Evolutionary conservation across 2,329 filamentous ascomycete genomes (phyloP), one percentile per base, ranked within the genome.

Genomic region (Bipolaris cookei): DNA sequence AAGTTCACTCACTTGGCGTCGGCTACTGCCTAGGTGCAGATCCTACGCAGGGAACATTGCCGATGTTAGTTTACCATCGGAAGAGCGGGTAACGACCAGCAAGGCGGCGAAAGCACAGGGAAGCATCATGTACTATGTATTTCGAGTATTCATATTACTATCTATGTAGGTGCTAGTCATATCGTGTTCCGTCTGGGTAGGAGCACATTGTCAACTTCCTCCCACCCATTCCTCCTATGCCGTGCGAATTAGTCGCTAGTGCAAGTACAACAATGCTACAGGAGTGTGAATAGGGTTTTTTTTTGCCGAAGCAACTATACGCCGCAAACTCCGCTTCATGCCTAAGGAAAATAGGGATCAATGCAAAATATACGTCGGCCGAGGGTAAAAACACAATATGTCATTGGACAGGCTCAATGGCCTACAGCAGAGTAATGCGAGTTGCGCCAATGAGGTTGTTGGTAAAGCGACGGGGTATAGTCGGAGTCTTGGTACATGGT

Each of bases 401-500:
- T 6, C 5, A 18, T 11, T 10, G n/a, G 6, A 23, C 16, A 20
- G 41, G 42, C 21, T 65, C 51, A 76, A n/a, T 75, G 68, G 8
- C 71, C 72, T 3, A 71, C 62, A 13, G 66, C 68, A 14, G 73
- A 76, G 55, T 76, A 76, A 54, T 76, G 74, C 32, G 73, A 76
- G 28, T 69, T 67, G 39, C 70, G 73, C 3, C 52, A 59, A 56
- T 72, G 68, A 5, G 66, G 70, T 49, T 71, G 71, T 43, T 75
- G 74, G 63, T 80, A 81, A 35, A 78, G 59, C 48, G 78, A 79
- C 61, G 80, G 83, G 2, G 84, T 79, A 37, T 87, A 86, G 48
- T 81, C 82, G 61, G 86, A 87, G 1, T 85, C 84, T 62, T 89
- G 87, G 76, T 93, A 95, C 43, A 90, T 78, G 2, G 90, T 92